Conservation (phyloP, 495 filamentous ascomycete species). For the Recurvomyces mirabilis region DNA sequence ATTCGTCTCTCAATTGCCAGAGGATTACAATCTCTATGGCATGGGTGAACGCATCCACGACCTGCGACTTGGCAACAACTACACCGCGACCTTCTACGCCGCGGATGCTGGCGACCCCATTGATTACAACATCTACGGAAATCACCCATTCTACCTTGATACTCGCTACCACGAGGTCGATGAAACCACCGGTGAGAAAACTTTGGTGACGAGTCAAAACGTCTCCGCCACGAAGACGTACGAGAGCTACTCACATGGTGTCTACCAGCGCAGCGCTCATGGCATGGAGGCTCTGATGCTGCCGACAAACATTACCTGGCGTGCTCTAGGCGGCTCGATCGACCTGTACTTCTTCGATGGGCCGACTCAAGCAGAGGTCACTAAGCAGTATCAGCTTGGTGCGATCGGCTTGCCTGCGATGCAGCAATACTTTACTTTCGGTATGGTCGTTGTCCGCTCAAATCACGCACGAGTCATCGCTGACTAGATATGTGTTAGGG, state of each 20-base stretch:
- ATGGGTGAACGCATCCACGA: conserved; percentile 51
- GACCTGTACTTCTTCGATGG: conserved; percentile 55
- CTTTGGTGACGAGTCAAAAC: conserved; percentile 43
- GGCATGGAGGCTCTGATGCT: conserved; percentile 62
- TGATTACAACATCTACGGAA: conserved; percentile 49
- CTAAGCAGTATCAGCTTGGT: conserved; percentile 44
- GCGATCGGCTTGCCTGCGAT: conserved; percentile 50
- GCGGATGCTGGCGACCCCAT: conserved; percentile 57
- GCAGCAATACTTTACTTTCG: conserved; percentile 53
- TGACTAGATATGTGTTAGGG: too few relatives aligned
- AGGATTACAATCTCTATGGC: conserved; percentile 52
- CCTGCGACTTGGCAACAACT: conserved; percentile 47
- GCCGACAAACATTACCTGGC: conserved; percentile 62
- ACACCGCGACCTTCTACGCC: conserved; percentile 56
- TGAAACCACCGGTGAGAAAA: conserved; percentile 38
- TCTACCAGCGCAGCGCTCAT: conserved; percentile 56
- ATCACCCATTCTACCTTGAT: conserved; percentile 49
- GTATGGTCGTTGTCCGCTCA: background rate
- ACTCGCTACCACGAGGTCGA: conserved; percentile 53
- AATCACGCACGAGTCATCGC: too few relatives aligned
- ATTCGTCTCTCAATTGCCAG: conserved; percentile 44
- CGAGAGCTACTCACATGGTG: conserved; percentile 48
- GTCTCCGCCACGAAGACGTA: conserved; percentile 46
- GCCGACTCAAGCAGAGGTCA: conserved; percentile 45
- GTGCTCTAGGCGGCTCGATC: conserved; percentile 52